Evolutionary conservation across 164 flowering plant genomes (phyloP).

Genomic region (Malania oleifera): DNA sequence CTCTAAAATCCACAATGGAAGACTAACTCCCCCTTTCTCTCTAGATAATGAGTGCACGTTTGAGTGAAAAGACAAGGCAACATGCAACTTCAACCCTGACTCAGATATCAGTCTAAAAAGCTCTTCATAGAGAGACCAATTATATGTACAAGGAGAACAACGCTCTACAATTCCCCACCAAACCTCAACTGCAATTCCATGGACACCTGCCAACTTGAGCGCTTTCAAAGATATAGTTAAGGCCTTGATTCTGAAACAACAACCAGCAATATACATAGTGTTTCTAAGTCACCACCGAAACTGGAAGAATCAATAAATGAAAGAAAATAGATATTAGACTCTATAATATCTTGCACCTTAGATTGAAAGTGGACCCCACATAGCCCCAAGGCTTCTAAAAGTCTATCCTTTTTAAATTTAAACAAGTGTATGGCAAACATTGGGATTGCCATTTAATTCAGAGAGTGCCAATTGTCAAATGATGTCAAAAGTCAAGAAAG

Average conservation of each 20-base stretch:
- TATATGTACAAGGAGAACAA: constrained; percentile 38
- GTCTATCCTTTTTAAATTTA: not conserved
- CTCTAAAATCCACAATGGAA: constrained; percentile 51
- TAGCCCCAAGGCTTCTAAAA: no score
- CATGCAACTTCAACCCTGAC: constrained; percentile 52
- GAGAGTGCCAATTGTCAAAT: no score
- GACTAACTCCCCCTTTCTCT: constrained; percentile 33
- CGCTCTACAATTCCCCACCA: constrained; percentile 74
- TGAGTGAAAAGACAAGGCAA: constrained; percentile 54
- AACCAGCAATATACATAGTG: not conserved
- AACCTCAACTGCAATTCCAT: constrained; percentile 59
- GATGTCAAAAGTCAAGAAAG: no score
- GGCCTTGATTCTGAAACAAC: constrained; percentile 40
- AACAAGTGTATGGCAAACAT: not conserved
- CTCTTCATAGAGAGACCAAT: constrained; percentile 56
- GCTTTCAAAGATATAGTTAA: constrained; percentile 49
- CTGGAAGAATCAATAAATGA: not conserved
- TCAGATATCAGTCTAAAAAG: constrained; percentile 40
- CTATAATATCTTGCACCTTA: not conserved
- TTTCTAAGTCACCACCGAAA: constrained; percentile 6
- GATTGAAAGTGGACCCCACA: no score
- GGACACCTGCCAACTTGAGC: constrained; percentile 66
- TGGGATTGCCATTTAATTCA: no score
- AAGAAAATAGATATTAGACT: not conserved
- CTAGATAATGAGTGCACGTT: constrained; percentile 22